A percentile compares a stretch with the other conserved stretches of the same genome.
Evolutionary conservation across 2,329 filamentous ascomycete genomes (phyloP).

Genomic region (Diplodia mutila): DNA sequence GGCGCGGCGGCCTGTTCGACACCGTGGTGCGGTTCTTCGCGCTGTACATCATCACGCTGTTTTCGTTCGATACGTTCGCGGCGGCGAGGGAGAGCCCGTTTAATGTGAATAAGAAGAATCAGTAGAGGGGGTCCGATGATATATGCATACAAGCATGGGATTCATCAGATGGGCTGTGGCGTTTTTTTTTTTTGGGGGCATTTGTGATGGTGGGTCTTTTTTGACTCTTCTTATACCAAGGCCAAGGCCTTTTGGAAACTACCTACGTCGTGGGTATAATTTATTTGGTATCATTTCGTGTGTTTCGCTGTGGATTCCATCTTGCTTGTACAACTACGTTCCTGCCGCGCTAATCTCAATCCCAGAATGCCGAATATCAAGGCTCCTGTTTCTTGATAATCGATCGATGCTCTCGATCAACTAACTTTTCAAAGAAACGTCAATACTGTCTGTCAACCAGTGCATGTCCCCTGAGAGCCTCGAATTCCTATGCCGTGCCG

Average conservation of each 20-base stretch:
- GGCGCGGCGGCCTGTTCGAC: conserved; percentile 44
- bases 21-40: conserved; percentile 50
- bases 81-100: conserved; percentile 52
- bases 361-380: not conserved
- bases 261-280: not conserved
- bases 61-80: conserved; percentile 49
- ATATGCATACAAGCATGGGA: not conserved
- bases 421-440: too few species aligned
- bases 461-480: too few species aligned
- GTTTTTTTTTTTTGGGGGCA: not conserved
- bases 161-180: not conserved
- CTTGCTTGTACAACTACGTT: not conserved
- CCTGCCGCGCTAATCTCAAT: not conserved
- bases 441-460: too few species aligned
- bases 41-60: conserved; percentile 51
- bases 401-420: not conserved
- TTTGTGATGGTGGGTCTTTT: conserved; percentile 1
- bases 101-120: conserved; percentile 38
- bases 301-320: not conserved
- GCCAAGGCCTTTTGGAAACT: not conserved
- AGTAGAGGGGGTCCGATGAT: not conserved
- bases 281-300: not conserved
- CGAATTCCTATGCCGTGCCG: too few species aligned
- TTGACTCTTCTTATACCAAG: not conserved
- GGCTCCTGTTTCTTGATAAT: not conserved